These are phyloP conservation scores for Physaria fendleri DNA, from an alignment of 345 rosid genomes.

Conservation along the genomic window DNA sequence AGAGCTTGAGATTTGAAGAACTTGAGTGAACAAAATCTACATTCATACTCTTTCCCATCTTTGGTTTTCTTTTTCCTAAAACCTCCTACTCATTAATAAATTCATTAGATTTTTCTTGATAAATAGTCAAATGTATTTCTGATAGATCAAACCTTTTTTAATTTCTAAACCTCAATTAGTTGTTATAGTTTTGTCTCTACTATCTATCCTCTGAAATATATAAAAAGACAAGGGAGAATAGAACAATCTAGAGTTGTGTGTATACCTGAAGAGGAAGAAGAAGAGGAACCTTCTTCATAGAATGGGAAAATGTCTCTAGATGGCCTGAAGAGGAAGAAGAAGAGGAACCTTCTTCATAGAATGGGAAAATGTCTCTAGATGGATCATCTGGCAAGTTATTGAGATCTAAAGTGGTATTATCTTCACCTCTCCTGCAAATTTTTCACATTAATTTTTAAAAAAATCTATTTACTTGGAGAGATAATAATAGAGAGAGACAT, in stretches of 20 bases:
- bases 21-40: conserved; percentile 99
- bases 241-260: not conserved
- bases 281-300: conserved; percentile 51
- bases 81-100: conserved; percentile 30
- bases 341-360: conserved; percentile 49
- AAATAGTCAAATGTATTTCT: conserved; percentile 25
- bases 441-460: not conserved
- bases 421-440: conserved; percentile 61
- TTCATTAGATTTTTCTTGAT: not conserved
- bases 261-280: conserved; percentile 63
- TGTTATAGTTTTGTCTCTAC: conserved; percentile 8
- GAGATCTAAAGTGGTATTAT: conserved; percentile 64
- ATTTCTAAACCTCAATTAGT: conserved; percentile 29
- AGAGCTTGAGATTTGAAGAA: conserved; percentile 99
- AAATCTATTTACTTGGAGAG: not conserved
- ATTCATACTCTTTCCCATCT: conserved; percentile 89
- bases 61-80: conserved; percentile 60
- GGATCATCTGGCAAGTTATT: conserved; percentile 90
- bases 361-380: conserved; percentile 44
- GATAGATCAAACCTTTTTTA: conserved; percentile 9
- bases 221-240: not conserved
- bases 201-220: not conserved
- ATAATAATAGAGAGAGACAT: not conserved
- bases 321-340: conserved; percentile 59
- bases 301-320: conserved; percentile 44